A percentile compares a stretch with the other conserved stretches of the same genome.
Evolutionary conservation across 2,329 filamentous ascomycete species (phyloP).

Genomic region (Colletotrichum agaves): DNA sequence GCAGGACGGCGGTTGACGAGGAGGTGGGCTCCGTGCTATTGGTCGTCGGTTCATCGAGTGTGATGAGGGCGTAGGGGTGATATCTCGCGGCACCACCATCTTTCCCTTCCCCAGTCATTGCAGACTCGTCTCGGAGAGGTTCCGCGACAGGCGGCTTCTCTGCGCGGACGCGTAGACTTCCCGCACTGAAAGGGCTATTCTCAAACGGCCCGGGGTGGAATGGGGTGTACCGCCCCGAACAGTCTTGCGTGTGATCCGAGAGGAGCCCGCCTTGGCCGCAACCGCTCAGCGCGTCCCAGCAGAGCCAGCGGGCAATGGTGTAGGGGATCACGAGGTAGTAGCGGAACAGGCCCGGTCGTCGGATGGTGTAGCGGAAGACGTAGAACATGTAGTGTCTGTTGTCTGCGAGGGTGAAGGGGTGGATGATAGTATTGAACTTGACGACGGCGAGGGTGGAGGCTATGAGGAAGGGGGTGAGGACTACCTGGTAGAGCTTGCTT

Average conservation of each 20-base stretch:
- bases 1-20: conserved; percentile 65
- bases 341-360: conserved; percentile 70
- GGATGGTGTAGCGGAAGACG: conserved; percentile 85
- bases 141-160: conserved; percentile 22
- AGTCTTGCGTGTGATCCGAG: conserved; percentile 12
- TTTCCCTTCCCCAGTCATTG: background rate
- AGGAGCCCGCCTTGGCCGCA: conserved; percentile 38
- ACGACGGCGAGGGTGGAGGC: conserved; percentile 60
- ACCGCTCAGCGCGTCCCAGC: conserved; percentile 71
- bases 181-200: conserved; percentile 44
- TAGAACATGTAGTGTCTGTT: conserved; percentile 99
- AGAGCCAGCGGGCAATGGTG: conserved; percentile 73
- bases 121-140: background rate
- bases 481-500: conserved; percentile 44
- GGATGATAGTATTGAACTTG: conserved; percentile 89
- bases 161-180: background rate
- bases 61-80: conserved; percentile 37
- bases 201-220: conserved; percentile 39
- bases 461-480: conserved; percentile 46
- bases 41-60: conserved; percentile 41
- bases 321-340: conserved; percentile 79
- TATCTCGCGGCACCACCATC: background rate
- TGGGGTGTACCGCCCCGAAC: conserved; percentile 8
- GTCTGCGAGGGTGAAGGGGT: conserved; percentile 95
- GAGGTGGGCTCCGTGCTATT: conserved; percentile 46